Conservation (phyloP, 164 flowering plant genomes). For the Piper betle region DNA sequence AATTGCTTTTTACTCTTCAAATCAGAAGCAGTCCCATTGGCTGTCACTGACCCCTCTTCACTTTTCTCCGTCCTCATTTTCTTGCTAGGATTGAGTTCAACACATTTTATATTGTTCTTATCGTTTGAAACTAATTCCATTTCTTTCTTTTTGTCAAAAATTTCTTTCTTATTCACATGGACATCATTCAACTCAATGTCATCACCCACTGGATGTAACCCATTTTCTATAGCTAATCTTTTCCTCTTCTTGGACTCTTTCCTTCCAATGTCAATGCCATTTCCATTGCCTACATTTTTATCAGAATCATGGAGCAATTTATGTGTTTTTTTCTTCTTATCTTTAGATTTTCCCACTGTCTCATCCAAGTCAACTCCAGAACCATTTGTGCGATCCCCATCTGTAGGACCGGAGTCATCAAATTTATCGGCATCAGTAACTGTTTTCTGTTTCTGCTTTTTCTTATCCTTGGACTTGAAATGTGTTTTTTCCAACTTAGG, state of each 20-base stretch:
- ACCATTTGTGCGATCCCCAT: slow-evolving; percentile 4
- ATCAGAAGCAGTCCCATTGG: slow-evolving; percentile 1
- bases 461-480: slow-evolving; percentile 18
- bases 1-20: not conserved
- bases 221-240: slow-evolving; percentile 29
- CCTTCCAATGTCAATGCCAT: slow-evolving; percentile 10
- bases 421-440: slow-evolving; percentile 9
- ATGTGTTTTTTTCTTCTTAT: slow-evolving; percentile 22
- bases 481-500: not conserved
- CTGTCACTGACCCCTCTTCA: slow-evolving; percentile 4
- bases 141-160: slow-evolving; percentile 15
- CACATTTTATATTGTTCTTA: not conserved
- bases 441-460: slow-evolving; percentile 17
- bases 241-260: slow-evolving; percentile 55
- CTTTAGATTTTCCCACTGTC: slow-evolving; percentile 11
- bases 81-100: slow-evolving; percentile 8
- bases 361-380: slow-evolving; percentile 4
- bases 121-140: slow-evolving; percentile 3
- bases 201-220: slow-evolving; percentile 12
- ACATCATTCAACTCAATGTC: slow-evolving; percentile 17
- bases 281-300: slow-evolving; percentile 8
- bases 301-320: not conserved
- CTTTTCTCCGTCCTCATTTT: slow-evolving; percentile 11
- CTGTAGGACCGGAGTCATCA: slow-evolving; percentile 5
- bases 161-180: slow-evolving; percentile 26